Conservation (phyloP, 169 alveolate genomes). For the Condylostoma magnum region DNA sequence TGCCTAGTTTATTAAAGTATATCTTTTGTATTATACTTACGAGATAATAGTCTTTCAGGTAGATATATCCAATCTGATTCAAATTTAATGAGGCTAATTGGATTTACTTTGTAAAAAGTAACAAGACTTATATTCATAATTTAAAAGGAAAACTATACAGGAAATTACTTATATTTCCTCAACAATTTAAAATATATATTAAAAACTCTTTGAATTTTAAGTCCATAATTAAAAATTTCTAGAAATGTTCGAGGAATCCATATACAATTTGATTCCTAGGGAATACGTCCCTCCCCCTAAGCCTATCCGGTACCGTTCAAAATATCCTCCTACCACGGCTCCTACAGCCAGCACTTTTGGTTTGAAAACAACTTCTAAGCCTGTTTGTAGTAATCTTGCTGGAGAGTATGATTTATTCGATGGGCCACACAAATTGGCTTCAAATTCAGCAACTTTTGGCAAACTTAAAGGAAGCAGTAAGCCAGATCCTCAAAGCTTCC, state of each 20-base stretch:
- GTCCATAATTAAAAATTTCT: too few relatives aligned
- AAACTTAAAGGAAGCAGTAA: slow-evolving; percentile 62
- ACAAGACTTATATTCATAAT: too few relatives aligned
- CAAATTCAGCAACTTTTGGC: slow-evolving; percentile 70
- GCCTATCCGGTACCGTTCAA: slow-evolving; percentile 62
- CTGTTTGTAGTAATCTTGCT: slow-evolving; percentile 73
- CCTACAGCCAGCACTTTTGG: slow-evolving; percentile 85
- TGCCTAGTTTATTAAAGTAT: too few relatives aligned
- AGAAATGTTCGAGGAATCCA: slow-evolving; percentile 77
- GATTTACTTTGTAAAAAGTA: too few relatives aligned
- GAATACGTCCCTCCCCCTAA: slow-evolving; percentile 76
- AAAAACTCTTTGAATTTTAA: too few relatives aligned
- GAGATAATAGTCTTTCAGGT: too few relatives aligned
- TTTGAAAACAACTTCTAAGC: slow-evolving; percentile 75
- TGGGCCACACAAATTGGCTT: slow-evolving; percentile 67
- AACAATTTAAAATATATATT: too few relatives aligned
- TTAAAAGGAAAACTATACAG: too few relatives aligned
- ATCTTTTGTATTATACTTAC: too few relatives aligned
- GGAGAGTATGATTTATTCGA: slow-evolving; percentile 69
- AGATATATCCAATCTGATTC: too few relatives aligned
- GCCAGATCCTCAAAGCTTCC: slow-evolving; percentile 38
- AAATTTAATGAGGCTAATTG: too few relatives aligned
- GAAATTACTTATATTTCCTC: too few relatives aligned
- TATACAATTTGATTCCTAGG: slow-evolving; percentile 80
- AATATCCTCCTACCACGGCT: slow-evolving; percentile 62